Percentiles rank a stretch among this genome's conserved stretches.
phyloP scores from a whole-genome alignment of 2,329 filamentous ascomycete species.

The Alternaria gaisen region DNA sequence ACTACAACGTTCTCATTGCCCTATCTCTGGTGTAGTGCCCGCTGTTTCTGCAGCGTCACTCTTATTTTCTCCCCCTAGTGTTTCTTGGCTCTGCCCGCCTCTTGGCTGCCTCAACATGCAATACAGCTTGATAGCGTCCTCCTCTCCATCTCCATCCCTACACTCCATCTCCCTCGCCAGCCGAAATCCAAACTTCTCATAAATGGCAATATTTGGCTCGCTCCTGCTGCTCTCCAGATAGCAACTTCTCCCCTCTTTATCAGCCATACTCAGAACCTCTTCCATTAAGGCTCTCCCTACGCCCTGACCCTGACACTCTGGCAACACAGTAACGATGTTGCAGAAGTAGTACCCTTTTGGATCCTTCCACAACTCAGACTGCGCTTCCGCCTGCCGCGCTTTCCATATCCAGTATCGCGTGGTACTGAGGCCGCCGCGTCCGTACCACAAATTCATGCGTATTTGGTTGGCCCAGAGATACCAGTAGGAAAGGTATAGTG shows the following conservation, averaged over 20 bases:
- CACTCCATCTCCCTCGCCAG: constrained; percentile 72
- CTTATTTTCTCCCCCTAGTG: neutral
- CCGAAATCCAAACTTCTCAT: constrained; percentile 73
- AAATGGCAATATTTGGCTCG: constrained; percentile 74
- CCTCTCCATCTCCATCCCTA: constrained; percentile 66
- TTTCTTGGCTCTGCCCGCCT: neutral
- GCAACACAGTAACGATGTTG: constrained; percentile 76
- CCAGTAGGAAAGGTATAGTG: constrained; percentile 70
- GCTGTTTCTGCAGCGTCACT: neutral
- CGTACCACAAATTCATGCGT: constrained; percentile 72
- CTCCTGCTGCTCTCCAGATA: constrained; percentile 76
- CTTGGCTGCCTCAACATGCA: constrained; percentile 57
- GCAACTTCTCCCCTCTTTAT: constrained; percentile 69
- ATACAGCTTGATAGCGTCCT: constrained; percentile 53
- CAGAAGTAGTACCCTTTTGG: constrained; percentile 76
- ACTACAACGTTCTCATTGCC: neutral
- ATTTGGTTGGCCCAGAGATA: constrained; percentile 72
- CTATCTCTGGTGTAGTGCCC: neutral
- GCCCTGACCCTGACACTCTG: constrained; percentile 71
- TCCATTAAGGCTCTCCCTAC: constrained; percentile 72
- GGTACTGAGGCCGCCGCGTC: constrained; percentile 72
- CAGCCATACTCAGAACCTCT: constrained; percentile 69
- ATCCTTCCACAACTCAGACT: constrained; percentile 71
- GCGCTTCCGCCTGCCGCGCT: constrained; percentile 67
- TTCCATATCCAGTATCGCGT: constrained; percentile 80